Evolutionary conservation across 306 rosid species (phyloP).

Genomic region (Canavalia gladiata): DNA sequence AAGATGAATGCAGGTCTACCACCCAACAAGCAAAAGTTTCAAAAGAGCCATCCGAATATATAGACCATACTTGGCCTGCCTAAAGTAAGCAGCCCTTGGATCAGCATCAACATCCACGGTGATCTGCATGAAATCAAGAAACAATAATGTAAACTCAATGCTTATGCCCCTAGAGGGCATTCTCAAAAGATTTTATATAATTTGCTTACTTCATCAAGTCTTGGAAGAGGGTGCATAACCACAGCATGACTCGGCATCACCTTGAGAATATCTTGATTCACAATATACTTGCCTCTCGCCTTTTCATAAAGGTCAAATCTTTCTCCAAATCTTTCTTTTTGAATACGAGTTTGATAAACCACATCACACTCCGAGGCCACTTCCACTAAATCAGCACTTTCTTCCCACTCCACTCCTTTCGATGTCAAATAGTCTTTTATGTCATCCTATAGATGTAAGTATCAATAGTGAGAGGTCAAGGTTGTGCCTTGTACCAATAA

Average conservation of each 20-base stretch:
- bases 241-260: conserved; percentile 80
- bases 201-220: conserved; percentile 82
- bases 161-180: background rate
- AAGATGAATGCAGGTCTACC: conserved; percentile 60
- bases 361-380: conserved; percentile 87
- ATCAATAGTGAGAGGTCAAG: conserved; percentile 21
- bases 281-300: conserved; percentile 91
- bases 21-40: conserved; percentile 85
- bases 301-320: conserved; percentile 79
- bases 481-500: background rate
- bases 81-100: conserved; percentile 83
- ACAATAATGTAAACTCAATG: conserved; percentile 4
- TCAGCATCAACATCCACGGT: conserved; percentile 78
- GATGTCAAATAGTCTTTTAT: conserved; percentile 81
- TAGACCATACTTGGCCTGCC: conserved; percentile 92
- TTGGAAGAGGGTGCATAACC: conserved; percentile 93
- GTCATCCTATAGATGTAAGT: conserved; percentile 69
- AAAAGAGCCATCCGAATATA: conserved; percentile 84
- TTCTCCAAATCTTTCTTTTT: conserved; percentile 84
- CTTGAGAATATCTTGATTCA: conserved; percentile 65
- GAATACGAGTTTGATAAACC: conserved; percentile 93
- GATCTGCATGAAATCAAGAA: conserved; percentile 63
- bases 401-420: conserved; percentile 82
- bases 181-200: conserved; percentile 8
- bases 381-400: conserved; percentile 81